These are phyloP conservation scores for Haematococcus sp. DNA, from an alignment of 139 green algal species.

Conservation along the genomic window DNA sequence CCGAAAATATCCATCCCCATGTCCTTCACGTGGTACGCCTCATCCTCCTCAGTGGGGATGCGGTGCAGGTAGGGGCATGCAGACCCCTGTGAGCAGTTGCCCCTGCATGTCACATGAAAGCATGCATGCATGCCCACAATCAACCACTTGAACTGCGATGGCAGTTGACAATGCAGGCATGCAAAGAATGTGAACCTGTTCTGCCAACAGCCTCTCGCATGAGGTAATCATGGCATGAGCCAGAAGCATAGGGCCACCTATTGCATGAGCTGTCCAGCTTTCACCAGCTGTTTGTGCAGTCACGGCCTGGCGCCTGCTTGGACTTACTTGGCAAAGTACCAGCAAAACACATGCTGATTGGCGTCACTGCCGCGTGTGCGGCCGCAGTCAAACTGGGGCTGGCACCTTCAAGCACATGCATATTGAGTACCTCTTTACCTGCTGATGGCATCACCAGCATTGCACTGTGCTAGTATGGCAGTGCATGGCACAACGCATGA, in stretches of 20 bases:
- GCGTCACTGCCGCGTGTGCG: constrained; percentile 54
- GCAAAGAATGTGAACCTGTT: not conserved
- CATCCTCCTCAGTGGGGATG: constrained; percentile 53
- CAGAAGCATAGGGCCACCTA: no score
- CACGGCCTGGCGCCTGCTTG: no score
- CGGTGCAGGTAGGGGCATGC: constrained; percentile 68
- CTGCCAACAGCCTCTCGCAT: no score
- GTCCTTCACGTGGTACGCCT: constrained; percentile 48
- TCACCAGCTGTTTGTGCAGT: no score
- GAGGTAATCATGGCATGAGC: no score
- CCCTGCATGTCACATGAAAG: constrained; percentile 23
- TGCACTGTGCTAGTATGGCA: no score
- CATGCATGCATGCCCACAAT: not conserved
- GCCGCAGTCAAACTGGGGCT: constrained; percentile 46
- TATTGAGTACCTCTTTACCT: no score
- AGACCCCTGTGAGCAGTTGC: constrained; percentile 59
- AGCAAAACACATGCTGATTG: constrained; percentile 51
- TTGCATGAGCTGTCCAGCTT: no score
- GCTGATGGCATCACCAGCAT: no score
- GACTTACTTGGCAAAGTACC: constrained; percentile 73
- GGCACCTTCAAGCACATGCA: constrained; percentile 25
- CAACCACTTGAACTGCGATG: no score
- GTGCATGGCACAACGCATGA: no score
- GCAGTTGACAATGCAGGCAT: not conserved
- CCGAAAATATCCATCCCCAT: constrained; percentile 66